phyloP scores from a whole-genome alignment of 2,329 filamentous ascomycete species.

The Endoconidiophora laricicola region DNA sequence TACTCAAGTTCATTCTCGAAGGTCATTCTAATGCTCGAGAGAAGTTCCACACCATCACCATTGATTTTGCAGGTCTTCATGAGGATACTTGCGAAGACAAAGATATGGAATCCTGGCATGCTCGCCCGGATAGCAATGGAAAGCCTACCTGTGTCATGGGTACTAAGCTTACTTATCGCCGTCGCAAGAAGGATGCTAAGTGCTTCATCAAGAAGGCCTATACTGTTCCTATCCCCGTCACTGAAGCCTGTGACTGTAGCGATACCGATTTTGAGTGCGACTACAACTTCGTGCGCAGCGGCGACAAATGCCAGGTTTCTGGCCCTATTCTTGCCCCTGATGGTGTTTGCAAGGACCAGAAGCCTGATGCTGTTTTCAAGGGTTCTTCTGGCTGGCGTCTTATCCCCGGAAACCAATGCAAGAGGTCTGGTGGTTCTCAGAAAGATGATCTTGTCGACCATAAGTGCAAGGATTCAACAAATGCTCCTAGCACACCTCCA shows the following conservation, averaged over 20 bases:
- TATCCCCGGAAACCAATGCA: constrained; percentile 70
- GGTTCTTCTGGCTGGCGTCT: constrained; percentile 82
- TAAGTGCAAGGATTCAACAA: constrained; percentile 45
- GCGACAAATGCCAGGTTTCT: constrained; percentile 49
- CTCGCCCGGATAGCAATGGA: constrained; percentile 62
- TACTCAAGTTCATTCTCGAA: constrained; percentile 72
- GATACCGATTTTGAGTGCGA: constrained; percentile 88
- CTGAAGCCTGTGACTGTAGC: constrained; percentile 64
- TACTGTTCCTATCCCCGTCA: constrained; percentile 54
- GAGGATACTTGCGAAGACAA: constrained; percentile 59
- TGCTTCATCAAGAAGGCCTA: constrained; percentile 84
- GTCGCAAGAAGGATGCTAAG: constrained; percentile 72
- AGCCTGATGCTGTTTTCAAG: constrained; percentile 55
- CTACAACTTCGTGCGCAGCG: constrained; percentile 68
- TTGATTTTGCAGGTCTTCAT: constrained; percentile 73
- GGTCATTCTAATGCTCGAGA: constrained; percentile 37
- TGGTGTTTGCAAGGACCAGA: constrained; percentile 50
- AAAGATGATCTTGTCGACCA: constrained; percentile 59
- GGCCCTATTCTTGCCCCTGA: constrained; percentile 49
- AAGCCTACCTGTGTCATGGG: constrained; percentile 88
- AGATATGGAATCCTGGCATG: constrained; percentile 81
- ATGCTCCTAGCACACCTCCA: constrained; percentile 26
- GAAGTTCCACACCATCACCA: constrained; percentile 48
- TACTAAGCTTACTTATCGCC: constrained; percentile 71
- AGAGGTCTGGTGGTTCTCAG: constrained; percentile 40